Evolutionary conservation across 169 alveolate genomes (phyloP).

Genomic region (Plasmodium gaboni): DNA sequence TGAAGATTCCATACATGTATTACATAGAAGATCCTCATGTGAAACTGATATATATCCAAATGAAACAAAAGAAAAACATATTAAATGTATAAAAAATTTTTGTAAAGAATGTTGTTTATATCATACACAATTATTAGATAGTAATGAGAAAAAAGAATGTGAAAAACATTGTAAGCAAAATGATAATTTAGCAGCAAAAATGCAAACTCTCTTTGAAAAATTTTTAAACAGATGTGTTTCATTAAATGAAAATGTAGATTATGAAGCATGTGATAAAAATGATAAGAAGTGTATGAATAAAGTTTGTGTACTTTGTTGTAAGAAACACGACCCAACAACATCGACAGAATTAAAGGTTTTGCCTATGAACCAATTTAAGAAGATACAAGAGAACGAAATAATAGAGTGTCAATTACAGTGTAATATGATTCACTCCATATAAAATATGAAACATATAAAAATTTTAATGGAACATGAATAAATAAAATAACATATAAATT

Average conservation of each 20-base stretch:
- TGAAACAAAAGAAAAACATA: conserved; percentile 77
- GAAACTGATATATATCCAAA: conserved; percentile 77
- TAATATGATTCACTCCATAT: conserved; percentile 23
- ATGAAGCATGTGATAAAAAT: conserved; percentile 43
- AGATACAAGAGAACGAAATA: conserved; percentile 60
- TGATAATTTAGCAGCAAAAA: conserved; percentile 73
- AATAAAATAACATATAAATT: no score
- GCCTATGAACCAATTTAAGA: conserved; percentile 47
- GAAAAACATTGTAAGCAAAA: conserved; percentile 80
- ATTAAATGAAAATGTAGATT: conserved; percentile 60
- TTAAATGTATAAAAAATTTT: conserved; percentile 78
- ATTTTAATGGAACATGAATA: no score
- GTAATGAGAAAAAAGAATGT: conserved; percentile 79
- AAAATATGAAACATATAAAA: no score
- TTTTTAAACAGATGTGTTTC: conserved; percentile 72
- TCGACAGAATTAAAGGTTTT: conserved; percentile 39
- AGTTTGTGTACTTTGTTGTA: conserved; percentile 60
- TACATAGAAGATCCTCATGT: conserved; percentile 79
- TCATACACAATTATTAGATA: conserved; percentile 83
- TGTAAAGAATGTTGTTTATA: conserved; percentile 84
- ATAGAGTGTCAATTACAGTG: conserved; percentile 73
- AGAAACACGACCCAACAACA: conserved; percentile 14
- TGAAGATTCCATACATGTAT: conserved; percentile 79
- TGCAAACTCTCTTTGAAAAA: conserved; percentile 68
- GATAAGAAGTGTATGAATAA: conserved; percentile 40